Evolutionary conservation across 495 filamentous ascomycete species (phyloP).

Genomic region (Podospora pseudopauciseta): DNA sequence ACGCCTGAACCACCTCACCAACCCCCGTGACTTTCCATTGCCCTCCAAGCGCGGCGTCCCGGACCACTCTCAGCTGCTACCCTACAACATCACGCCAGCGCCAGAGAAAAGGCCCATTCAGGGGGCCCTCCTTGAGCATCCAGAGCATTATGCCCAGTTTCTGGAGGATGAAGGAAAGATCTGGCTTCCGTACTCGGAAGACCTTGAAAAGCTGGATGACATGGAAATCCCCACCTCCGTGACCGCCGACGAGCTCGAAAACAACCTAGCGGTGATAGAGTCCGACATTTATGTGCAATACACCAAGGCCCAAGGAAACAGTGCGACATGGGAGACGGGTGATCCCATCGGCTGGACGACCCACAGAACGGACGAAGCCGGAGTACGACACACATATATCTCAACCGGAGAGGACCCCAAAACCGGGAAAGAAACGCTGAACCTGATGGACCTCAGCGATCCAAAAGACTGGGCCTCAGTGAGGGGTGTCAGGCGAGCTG

Average conservation of each 20-base stretch:
- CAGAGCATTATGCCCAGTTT: neutral
- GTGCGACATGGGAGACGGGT: neutral
- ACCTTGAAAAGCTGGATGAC: neutral
- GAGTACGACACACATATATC: conserved; percentile 13
- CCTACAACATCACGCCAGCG: neutral
- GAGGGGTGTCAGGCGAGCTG: conserved; percentile 41
- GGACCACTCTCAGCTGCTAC: conserved; percentile 9
- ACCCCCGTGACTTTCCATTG: conserved; percentile 17
- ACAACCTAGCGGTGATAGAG: neutral
- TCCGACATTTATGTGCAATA: neutral
- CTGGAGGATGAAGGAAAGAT: neutral
- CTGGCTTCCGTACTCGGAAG: neutral
- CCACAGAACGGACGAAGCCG: neutral
- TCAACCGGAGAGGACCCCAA: conserved; percentile 1
- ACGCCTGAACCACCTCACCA: conserved; percentile 24
- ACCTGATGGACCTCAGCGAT: neutral
- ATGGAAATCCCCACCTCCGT: neutral
- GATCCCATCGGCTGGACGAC: neutral
- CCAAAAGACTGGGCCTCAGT: conserved; percentile 19
- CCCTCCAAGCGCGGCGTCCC: conserved; percentile 11
- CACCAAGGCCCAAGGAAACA: neutral
- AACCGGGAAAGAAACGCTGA: conserved; percentile 14
- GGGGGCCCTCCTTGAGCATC: neutral
- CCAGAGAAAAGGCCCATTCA: neutral
- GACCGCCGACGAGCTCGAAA: neutral